phyloP scores from a whole-genome alignment of 805 yeast genomes.

The Candida yuanshanica region DNA sequence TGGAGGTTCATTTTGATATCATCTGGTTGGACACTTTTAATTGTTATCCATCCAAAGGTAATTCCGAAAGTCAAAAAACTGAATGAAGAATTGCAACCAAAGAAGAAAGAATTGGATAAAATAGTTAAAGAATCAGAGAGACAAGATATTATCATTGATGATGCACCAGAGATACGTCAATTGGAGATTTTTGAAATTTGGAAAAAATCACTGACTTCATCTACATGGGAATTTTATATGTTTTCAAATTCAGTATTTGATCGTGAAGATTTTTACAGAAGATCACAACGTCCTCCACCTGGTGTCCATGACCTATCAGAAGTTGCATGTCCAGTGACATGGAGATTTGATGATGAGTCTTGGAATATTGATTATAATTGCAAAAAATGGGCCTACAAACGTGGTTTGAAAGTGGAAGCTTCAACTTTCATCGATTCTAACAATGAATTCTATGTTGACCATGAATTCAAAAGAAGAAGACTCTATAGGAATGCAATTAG shows the following conservation, averaged over 20 bases:
- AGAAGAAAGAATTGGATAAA: conserved; percentile 26
- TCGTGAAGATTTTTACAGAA: conserved; percentile 37
- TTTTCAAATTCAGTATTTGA: conserved; percentile 56
- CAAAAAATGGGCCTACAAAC: conserved; percentile 42
- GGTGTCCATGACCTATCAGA: conserved; percentile 53
- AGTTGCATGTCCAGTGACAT: conserved; percentile 62
- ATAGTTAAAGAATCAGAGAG: conserved; percentile 32
- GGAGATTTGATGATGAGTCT: conserved; percentile 61
- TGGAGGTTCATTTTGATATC: conserved; percentile 56
- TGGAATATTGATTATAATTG: conserved; percentile 66
- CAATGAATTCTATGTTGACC: conserved; percentile 47
- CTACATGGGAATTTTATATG: conserved; percentile 55
- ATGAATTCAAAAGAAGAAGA: conserved; percentile 53
- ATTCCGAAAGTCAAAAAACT: conserved; percentile 24
- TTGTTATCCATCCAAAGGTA: conserved; percentile 56
- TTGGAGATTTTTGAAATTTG: conserved; percentile 80
- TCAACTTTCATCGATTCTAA: conserved; percentile 26
- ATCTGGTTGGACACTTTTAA: conserved; percentile 50
- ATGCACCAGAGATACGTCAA: conserved; percentile 48
- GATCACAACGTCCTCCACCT: conserved; percentile 52
- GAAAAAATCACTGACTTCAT: conserved; percentile 52
- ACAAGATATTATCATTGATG: conserved; percentile 62
- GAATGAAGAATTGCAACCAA: conserved; percentile 17
- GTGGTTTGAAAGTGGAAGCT: conserved; percentile 28
- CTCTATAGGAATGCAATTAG: conserved; percentile 47